Evolutionary conservation across 2,329 filamentous ascomycete genomes (phyloP).

Genomic region (Penicillium sp.): DNA sequence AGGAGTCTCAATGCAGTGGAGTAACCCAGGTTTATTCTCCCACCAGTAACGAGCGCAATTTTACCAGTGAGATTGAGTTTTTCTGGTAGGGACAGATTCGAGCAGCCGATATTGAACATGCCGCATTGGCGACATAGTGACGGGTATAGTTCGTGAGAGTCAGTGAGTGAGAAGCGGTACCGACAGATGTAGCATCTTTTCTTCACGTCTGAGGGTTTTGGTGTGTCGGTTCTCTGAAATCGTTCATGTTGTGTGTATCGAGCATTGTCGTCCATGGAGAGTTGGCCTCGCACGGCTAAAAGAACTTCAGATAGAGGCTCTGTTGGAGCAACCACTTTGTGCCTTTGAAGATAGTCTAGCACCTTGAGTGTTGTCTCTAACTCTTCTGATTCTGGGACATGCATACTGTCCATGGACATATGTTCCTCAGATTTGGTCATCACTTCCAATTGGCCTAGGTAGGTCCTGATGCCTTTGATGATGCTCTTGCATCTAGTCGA

Average conservation of each 20-base stretch:
- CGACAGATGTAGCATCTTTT: slow-evolving; percentile 37
- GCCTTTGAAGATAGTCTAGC: slow-evolving; percentile 18
- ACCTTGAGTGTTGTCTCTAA: slow-evolving; percentile 19
- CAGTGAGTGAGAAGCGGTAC: slow-evolving; percentile 14
- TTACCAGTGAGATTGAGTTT: slow-evolving; percentile 26
- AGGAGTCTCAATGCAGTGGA: slow-evolving; percentile 34
- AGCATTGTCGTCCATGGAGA: slow-evolving; percentile 1
- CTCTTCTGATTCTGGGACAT: slow-evolving; percentile 14
- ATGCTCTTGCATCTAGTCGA: slow-evolving; percentile 17
- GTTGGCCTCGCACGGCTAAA: slow-evolving; percentile 7
- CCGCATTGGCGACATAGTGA: slow-evolving; percentile 37
- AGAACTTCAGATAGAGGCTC: slow-evolving; percentile 11
- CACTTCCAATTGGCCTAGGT: slow-evolving; percentile 17
- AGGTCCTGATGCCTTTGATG: slow-evolving; percentile 17
- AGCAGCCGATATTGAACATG: slow-evolving; percentile 34
- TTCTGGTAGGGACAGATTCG: slow-evolving; percentile 27
- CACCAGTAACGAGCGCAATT: slow-evolving; percentile 38
- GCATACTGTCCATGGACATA: background rate
- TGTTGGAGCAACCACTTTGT: slow-evolving; percentile 5
- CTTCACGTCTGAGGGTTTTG: background rate
- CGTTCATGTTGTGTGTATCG: slow-evolving; percentile 4
- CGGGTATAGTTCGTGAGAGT: slow-evolving; percentile 26
- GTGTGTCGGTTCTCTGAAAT: background rate
- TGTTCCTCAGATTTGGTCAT: background rate
- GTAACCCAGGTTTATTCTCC: slow-evolving; percentile 37